Conservation (phyloP, 805 yeast species). For the Sugiyamaella smithiae region DNA sequence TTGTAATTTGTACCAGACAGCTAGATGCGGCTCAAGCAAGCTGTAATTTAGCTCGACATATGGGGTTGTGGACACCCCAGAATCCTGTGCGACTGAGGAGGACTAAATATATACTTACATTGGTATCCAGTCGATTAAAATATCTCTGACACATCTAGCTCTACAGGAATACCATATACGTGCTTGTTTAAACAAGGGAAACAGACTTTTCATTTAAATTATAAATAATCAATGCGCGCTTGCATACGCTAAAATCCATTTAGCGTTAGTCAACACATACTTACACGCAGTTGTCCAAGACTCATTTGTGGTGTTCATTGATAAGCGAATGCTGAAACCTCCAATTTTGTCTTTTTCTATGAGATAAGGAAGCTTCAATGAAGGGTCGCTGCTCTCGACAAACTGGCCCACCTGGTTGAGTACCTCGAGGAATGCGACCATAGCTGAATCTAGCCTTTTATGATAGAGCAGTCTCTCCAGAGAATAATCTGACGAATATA, state of each 20-base stretch:
- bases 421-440: slow-evolving; percentile 73
- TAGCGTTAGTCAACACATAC: slow-evolving; percentile 70
- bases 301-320: slow-evolving; percentile 58
- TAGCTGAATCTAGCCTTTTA: slow-evolving; percentile 72
- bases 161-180: too few species aligned
- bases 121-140: too few species aligned
- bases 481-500: slow-evolving; percentile 66
- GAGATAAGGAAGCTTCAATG: slow-evolving; percentile 67
- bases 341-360: slow-evolving; percentile 74
- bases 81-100: too few species aligned
- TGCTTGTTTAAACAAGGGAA: too few species aligned
- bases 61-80: too few species aligned
- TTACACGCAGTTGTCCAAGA: slow-evolving; percentile 93
- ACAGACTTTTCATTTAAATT: too few species aligned
- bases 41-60: too few species aligned
- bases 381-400: slow-evolving; percentile 44
- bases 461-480: slow-evolving; percentile 68
- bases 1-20: too few species aligned
- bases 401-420: slow-evolving; percentile 49
- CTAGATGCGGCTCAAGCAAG: too few species aligned
- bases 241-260: slow-evolving; percentile 81
- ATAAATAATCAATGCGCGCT: too few species aligned
- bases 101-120: too few species aligned
- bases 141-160: too few species aligned
- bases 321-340: slow-evolving; percentile 65